Evolutionary conservation across 495 filamentous ascomycete species (phyloP), one percentile per base, ranked within the genome.

Genomic region (Aspergillus biplanus): DNA sequence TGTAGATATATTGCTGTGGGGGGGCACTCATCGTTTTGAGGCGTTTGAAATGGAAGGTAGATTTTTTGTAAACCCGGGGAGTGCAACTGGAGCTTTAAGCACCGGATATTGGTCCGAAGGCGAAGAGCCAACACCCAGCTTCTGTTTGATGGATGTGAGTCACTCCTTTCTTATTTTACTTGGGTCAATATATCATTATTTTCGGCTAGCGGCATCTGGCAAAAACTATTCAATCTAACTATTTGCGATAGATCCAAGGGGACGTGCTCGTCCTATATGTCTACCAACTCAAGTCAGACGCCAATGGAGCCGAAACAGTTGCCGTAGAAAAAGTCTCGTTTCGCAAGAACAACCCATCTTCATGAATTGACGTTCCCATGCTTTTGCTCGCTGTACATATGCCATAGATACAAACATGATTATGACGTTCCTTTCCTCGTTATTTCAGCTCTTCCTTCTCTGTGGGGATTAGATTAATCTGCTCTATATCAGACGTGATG

Each of bases 51-150:
- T 97, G 78, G 96, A 97, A 81, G 96, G 95, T 56, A 92, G 96
- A 75, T 99, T 99, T 81, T 99, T 99, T 76, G 89, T 99, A 48
- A 99, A 98, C 72, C 95, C 95, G 3, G 95, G 95, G n/a, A 96
- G 90, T 75, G 93, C 91, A 21, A 96, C 92, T 8, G 92, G 92
- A 11, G 93, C 93, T 0, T 85, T 92, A 71, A 89, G 86, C 48
- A 89, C 87, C 0, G 90, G 88, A 47, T 91, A 81, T 82, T 86
- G 80, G 83, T 82, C 77, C 55, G 86, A 87, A 16, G 88, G 84
- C 18, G 93, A 97, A 72, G 92, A 96, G 42, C 90, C 90, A 61
- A 88, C 89, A 59, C 95, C 95, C 53, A 98, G 96, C 72, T 99
- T 99, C 77, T 97, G 95, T 74, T 77, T 99, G 77, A 98, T 99